A percentile compares a stretch with the other conserved stretches of the same genome.
These are phyloP conservation scores for Lactifluus subvellereus DNA, from an alignment of 768 basidiomycete genomes.

Conservation along the genomic window DNA sequence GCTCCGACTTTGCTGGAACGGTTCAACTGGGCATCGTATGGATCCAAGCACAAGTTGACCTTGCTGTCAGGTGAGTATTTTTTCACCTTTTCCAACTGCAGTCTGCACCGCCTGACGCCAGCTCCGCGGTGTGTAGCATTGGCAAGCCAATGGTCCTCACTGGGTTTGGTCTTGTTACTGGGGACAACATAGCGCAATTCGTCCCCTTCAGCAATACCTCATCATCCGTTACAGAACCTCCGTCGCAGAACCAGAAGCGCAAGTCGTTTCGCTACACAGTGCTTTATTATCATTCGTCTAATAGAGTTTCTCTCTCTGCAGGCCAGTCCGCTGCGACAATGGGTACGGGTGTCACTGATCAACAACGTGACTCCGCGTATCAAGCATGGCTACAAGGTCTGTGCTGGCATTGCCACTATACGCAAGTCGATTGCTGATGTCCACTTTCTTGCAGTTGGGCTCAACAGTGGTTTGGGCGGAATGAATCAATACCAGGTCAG, in stretches of 20 bases:
- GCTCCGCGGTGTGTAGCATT: constrained; percentile 23
- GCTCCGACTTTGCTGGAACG: constrained; percentile 23
- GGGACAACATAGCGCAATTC: constrained; percentile 27
- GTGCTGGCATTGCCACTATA: background rate
- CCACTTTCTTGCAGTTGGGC: background rate
- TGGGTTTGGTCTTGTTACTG: constrained; percentile 32
- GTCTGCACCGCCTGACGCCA: background rate
- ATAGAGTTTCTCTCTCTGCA: background rate
- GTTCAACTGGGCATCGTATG: constrained; percentile 31
- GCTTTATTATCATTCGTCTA: background rate
- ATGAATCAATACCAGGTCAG: constrained; percentile 21
- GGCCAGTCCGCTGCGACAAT: constrained; percentile 4
- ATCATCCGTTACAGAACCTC: background rate
- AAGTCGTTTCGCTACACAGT: background rate
- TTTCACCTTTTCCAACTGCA: background rate
- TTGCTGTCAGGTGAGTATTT: constrained; percentile 21
- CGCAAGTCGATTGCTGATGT: background rate
- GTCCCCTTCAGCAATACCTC: constrained; percentile 31
- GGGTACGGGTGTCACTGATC: constrained; percentile 7
- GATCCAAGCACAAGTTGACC: constrained; percentile 29
- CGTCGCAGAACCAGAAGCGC: constrained; percentile 5
- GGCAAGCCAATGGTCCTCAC: constrained; percentile 33
- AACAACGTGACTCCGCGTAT: constrained; percentile 13
- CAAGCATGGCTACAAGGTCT: constrained; percentile 7
- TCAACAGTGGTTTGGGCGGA: constrained; percentile 8